These are phyloP conservation scores for Lineolata rhizophorae DNA, from an alignment of 495 filamentous ascomycete species.

Conservation along the genomic window DNA sequence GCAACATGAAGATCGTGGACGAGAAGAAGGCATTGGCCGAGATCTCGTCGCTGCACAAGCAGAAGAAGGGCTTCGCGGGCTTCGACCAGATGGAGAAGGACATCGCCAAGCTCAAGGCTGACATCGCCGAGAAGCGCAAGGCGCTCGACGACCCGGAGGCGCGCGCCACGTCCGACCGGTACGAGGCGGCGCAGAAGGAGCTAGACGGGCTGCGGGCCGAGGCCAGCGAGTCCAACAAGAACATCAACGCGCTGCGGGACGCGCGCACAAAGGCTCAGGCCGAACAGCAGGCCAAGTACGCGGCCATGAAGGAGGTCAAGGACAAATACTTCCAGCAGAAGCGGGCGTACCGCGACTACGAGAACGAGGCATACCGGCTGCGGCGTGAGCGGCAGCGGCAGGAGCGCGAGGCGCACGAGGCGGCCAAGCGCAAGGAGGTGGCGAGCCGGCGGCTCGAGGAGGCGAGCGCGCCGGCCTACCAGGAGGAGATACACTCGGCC, in stretches of 20 bases:
- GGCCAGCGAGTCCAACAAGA: slow-evolving; percentile 72
- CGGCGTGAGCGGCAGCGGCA: slow-evolving; percentile 58
- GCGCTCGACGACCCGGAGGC: slow-evolving; percentile 78
- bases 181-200: slow-evolving; percentile 51
- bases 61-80: slow-evolving; percentile 68
- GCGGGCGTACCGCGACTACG: slow-evolving; percentile 57
- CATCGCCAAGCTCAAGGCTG: slow-evolving; percentile 64
- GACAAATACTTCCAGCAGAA: slow-evolving; percentile 61
- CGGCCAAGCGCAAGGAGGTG: slow-evolving; percentile 56
- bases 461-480: slow-evolving; percentile 70
- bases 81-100: slow-evolving; percentile 64
- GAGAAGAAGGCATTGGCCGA: slow-evolving; percentile 85
- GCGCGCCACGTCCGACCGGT: slow-evolving; percentile 67
- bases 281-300: slow-evolving; percentile 67
- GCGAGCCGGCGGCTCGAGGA: slow-evolving; percentile 75
- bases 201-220: slow-evolving; percentile 74
- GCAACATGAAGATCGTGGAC: slow-evolving; percentile 81
- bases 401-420: slow-evolving; percentile 53
- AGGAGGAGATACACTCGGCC: slow-evolving; percentile 73
- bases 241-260: slow-evolving; percentile 67
- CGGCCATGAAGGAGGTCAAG: slow-evolving; percentile 58
- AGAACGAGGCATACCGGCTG: slow-evolving; percentile 51
- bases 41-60: slow-evolving; percentile 60
- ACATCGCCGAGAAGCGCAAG: slow-evolving; percentile 70
- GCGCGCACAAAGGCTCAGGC: slow-evolving; percentile 61